Conservation (phyloP, 768 basidiomycete species). For the Kwoniella botswanensis region DNA sequence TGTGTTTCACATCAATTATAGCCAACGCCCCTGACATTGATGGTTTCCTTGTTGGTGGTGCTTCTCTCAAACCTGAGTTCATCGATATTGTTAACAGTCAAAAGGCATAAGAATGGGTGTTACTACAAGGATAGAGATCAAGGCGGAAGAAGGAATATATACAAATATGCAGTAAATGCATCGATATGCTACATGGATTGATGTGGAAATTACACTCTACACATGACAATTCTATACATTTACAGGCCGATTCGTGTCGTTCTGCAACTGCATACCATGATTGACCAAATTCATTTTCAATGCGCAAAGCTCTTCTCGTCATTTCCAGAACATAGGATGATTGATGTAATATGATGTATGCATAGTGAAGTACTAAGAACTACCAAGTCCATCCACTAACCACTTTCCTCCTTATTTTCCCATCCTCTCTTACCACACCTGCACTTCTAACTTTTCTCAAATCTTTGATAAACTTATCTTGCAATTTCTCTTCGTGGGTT, state of each 20-base stretch:
- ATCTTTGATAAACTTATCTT: slow-evolving; percentile 69
- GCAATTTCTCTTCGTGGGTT: slow-evolving; percentile 70
- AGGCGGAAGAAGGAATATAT: background rate
- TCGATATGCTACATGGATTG: too few species aligned
- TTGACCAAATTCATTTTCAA: background rate
- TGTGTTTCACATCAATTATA: slow-evolving; percentile 49
- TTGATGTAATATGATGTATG: background rate
- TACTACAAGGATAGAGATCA: background rate
- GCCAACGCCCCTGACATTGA: slow-evolving; percentile 83
- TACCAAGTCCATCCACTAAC: slow-evolving; percentile 56
- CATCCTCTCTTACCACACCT: slow-evolving; percentile 75
- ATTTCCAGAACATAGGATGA: background rate
- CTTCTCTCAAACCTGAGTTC: slow-evolving; percentile 97
- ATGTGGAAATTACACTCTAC: too few species aligned
- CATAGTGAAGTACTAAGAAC: background rate
- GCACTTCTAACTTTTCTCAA: slow-evolving; percentile 80
- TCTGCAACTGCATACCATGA: background rate
- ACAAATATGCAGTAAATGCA: background rate
- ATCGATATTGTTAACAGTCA: slow-evolving; percentile 78
- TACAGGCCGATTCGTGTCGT: too few species aligned
- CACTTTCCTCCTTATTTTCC: slow-evolving; percentile 51
- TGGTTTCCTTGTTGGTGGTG: slow-evolving; percentile 97
- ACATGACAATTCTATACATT: too few species aligned
- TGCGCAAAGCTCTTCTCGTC: background rate
- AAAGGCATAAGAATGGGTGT: slow-evolving; percentile 32